Percentiles rank a stretch among this genome's conserved stretches.
Evolutionary conservation across 768 basidiomycete genomes (phyloP).

Genomic region (Suillus alpinus): DNA sequence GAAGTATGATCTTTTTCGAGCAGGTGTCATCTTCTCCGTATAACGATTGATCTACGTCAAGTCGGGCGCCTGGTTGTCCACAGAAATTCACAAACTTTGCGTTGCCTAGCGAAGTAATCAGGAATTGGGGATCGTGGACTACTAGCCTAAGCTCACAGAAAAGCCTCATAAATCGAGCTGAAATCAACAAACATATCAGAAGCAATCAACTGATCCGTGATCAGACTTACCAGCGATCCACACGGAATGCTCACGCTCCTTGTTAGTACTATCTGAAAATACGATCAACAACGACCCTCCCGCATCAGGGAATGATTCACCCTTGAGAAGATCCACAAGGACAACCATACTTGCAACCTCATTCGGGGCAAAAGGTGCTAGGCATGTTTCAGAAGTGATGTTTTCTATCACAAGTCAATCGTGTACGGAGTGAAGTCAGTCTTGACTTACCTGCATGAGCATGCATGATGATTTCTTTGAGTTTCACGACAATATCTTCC

Average conservation of each 20-base stretch:
- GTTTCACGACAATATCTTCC: not conserved
- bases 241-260: not conserved
- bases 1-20: slow-evolving; percentile 33
- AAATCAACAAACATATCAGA: not conserved
- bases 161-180: slow-evolving; percentile 43
- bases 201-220: not conserved
- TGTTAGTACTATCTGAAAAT: not conserved
- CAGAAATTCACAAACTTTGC: slow-evolving; percentile 34
- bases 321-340: slow-evolving; percentile 28
- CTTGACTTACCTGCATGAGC: slow-evolving; percentile 4
- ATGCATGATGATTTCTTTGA: slow-evolving; percentile 2
- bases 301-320: slow-evolving; percentile 19
- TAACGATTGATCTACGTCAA: slow-evolving; percentile 26
- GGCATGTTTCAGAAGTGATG: slow-evolving; percentile 37
- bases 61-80: slow-evolving; percentile 36
- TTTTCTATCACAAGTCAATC: slow-evolving; percentile 26
- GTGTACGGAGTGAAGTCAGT: not conserved
- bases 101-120: slow-evolving; percentile 16
- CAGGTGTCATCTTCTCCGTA: slow-evolving; percentile 4
- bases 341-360: slow-evolving; percentile 35
- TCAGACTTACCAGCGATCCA: not conserved
- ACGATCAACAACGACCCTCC: not conserved
- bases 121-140: not conserved
- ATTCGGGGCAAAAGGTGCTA: slow-evolving; percentile 33
- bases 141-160: slow-evolving; percentile 30